Base-by-base conservation (phyloP, 305 asterid species). In the Fraxinus latifolia region DNA sequence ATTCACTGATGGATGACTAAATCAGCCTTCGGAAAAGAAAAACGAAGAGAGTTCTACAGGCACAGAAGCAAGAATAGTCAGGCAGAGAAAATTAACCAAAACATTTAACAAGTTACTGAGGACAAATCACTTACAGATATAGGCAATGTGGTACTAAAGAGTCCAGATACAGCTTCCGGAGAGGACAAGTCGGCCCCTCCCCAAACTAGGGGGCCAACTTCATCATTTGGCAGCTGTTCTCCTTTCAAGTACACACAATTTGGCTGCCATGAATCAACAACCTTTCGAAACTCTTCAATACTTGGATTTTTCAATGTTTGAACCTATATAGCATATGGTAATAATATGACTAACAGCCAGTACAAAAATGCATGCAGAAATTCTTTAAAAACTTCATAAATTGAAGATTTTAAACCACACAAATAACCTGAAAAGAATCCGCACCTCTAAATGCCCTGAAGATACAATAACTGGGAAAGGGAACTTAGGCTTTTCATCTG, bases 391-490 rank as follows among this genome's bases (percentile, higher is more conserved):
- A 25, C 7, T 23, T 7, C 29, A 65, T 33, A 14, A 32, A 77
- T 79, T 2, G 36, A 21, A 68, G 47, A 77, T 42, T 27, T 70
- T 31, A 79, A 71, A 42, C 44, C 14, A 21, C 34, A 74, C 17
- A 7, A 44, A 23, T 4, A 79, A 78, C 71, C 25, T 17, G 78
- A 65, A 82, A 83, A 67, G 47, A 81, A 85, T 71, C 21, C 79
- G 76, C 85, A 96, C 99, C 98, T 96, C 99, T 80, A 96, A 85
- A 74, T 94, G 98, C 70, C 98, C 97, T 0, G 98, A 88, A 34
- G 99, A 91, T 36, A 42, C 93, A 58, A 92, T 86, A 82, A 91
- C 94, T 0, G 97, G 97, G 79, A 89, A 91, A 67, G 96, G 95
- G 82, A 89, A 96, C 83, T 83, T 86, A 1, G 80, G 80, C 78